Base-by-base conservation (phyloP, 1,284 basidiomycete genomes). In the Melampsora larici-populina region DNA sequence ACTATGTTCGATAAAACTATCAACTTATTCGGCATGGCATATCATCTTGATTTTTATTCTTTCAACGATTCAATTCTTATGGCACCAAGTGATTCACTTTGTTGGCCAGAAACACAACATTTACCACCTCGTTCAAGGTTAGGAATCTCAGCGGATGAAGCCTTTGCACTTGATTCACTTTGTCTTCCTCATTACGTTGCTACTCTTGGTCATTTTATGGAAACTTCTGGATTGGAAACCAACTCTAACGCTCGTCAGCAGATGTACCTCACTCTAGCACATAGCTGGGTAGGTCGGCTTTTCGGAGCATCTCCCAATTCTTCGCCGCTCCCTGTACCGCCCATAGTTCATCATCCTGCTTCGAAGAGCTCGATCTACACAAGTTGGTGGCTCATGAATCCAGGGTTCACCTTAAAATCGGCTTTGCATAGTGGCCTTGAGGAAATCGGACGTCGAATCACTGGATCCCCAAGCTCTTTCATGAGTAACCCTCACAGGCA, bases 281-380 rank as follows among this genome's bases (percentile, higher is more conserved):
- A 58, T 58, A 58, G 55, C 55, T 58, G 55, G 55, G 55, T 58
- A 9, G 55, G 55, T 58, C n/a, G 21, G 15, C 55, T 58, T 58
- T 58, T 58, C 55, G 15, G 55, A 6, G 18, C 26, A n/a, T 17
- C 55, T n/a, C 55, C 55, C 7, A 6, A n/a, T 2, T 24, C 55
- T 6, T 8, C 7, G 9, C 55, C 15, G 21, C 55, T 58, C 13
- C n/a, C 55, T n/a, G 55, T 58, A 11, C 55, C 55, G 26, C 15
- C 55, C n/a, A n/a, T 58, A n/a, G 15, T 58, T 15, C 26, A 58
- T 13, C 55, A 58, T 58, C 40, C 40, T 7, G 5, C 55, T n/a
- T 24, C 55, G 13, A n/a, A n/a, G 26, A 58, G 55, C 13, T 29
- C 55, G 18, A 58, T 29, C 55, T 29, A 58, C 55, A 29, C 55